A percentile compares a stretch with the other conserved stretches of the same genome.
These are phyloP conservation scores for Phoenix dactylifera DNA, from an alignment of 176 grass and related monocot species.

Conservation along the genomic window DNA sequence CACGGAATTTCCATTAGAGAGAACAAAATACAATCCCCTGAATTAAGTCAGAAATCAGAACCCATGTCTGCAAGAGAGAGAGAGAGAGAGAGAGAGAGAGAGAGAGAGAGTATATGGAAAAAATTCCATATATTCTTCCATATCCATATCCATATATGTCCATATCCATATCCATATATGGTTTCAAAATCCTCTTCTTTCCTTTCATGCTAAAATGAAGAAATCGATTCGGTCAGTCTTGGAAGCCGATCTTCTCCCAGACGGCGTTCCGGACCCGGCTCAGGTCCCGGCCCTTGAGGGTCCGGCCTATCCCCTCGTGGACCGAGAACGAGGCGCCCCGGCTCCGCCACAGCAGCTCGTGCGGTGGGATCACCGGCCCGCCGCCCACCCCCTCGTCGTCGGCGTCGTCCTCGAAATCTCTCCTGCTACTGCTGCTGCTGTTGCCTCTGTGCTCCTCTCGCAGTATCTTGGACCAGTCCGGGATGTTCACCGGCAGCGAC, in stretches of 20 bases:
- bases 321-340: constrained; percentile 62
- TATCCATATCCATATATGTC: not conserved
- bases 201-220: too few species aligned
- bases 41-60: not conserved
- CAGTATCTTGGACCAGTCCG: constrained; percentile 92
- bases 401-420: constrained; percentile 30
- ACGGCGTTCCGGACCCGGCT: constrained; percentile 87
- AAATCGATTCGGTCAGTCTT: constrained; percentile 35
- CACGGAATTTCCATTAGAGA: not conserved
- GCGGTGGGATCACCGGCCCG: constrained; percentile 49
- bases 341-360: constrained; percentile 66
- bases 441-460: constrained; percentile 40
- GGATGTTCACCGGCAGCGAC: constrained; percentile 73
- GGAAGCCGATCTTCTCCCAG: constrained; percentile 88
- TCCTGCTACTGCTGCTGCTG: constrained; percentile 9
- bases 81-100: not conserved
- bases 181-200: too few species aligned
- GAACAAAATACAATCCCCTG: not conserved
- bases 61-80: not conserved
- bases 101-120: too few species aligned
- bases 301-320: constrained; percentile 80
- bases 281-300: constrained; percentile 91
- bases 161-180: not conserved
- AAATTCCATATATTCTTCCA: too few species aligned
- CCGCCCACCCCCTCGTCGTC: not conserved